These are phyloP conservation scores for Chaetomiaceae sp. DNA, from an alignment of 2,329 filamentous ascomycete species.

Conservation along the genomic window DNA sequence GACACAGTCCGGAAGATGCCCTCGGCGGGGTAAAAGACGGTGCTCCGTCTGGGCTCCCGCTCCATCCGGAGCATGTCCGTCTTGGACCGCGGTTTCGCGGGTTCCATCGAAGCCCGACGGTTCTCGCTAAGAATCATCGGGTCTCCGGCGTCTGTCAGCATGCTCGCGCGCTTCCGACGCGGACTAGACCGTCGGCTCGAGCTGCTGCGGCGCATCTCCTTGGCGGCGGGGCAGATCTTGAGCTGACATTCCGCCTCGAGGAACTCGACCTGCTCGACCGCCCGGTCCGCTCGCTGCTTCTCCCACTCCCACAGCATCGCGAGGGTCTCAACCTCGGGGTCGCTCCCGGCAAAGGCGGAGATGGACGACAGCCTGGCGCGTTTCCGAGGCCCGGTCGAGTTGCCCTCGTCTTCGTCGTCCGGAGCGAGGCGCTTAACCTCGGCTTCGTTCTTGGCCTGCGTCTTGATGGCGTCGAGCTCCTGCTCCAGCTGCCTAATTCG, in stretches of 20 bases:
- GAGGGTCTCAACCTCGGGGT: slow-evolving; percentile 57
- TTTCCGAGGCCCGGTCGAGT: slow-evolving; percentile 57
- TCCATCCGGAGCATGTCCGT: slow-evolving; percentile 27
- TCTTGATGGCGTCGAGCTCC: slow-evolving; percentile 71
- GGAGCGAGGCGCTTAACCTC: slow-evolving; percentile 64
- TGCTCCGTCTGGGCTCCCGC: slow-evolving; percentile 43
- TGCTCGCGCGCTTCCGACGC: slow-evolving; percentile 35
- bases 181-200: slow-evolving; percentile 25
- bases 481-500: slow-evolving; percentile 63
- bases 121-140: slow-evolving; percentile 40
- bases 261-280: slow-evolving; percentile 70
- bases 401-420: slow-evolving; percentile 45
- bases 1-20: slow-evolving; percentile 61
- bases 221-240: slow-evolving; percentile 59
- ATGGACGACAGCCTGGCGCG: slow-evolving; percentile 53
- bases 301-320: slow-evolving; percentile 51
- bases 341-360: background rate
- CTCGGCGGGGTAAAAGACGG: slow-evolving; percentile 57
- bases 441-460: slow-evolving; percentile 67
- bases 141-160: slow-evolving; percentile 38
- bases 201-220: slow-evolving; percentile 33
- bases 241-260: slow-evolving; percentile 70
- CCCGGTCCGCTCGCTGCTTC: slow-evolving; percentile 61
- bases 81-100: slow-evolving; percentile 34
- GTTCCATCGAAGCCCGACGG: slow-evolving; percentile 29